A percentile compares a stretch with the other conserved stretches of the same genome.
Evolutionary conservation across 192 early-diverging fungal species (phyloP).

Genomic region (Entomortierella chlamydospora): DNA sequence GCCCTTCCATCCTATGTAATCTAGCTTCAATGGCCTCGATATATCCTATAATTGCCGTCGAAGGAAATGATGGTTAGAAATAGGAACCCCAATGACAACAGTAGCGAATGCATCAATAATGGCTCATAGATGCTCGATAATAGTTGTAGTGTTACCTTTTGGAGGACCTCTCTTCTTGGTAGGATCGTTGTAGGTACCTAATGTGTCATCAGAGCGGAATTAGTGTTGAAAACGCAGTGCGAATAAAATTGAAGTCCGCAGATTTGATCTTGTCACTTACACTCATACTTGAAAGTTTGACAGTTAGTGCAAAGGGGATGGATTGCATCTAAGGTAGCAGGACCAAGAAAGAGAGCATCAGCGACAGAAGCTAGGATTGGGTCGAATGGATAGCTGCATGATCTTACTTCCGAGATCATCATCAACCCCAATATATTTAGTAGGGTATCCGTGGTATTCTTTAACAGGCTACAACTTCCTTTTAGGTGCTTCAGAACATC

Average conservation of each 20-base stretch:
- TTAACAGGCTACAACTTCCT: too few species aligned
- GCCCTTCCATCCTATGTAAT: constrained; percentile 76
- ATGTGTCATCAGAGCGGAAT: not conserved
- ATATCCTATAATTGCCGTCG: constrained; percentile 66
- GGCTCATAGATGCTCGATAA: too few species aligned
- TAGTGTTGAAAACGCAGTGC: not conserved
- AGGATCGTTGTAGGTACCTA: constrained; percentile 60
- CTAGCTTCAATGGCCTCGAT: constrained; percentile 86
- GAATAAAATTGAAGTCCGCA: too few species aligned
- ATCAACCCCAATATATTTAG: too few species aligned
- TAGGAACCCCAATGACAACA: not conserved
- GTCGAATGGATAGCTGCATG: too few species aligned
- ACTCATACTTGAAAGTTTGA: constrained; percentile 50
- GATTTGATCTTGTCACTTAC: constrained; percentile 13
- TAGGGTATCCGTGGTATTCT: too few species aligned
- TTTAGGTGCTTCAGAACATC: too few species aligned
- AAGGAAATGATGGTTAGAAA: not conserved
- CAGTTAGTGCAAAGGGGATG: constrained; percentile 53
- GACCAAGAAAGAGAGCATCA: not conserved
- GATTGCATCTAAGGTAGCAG: constrained; percentile 32
- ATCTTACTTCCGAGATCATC: too few species aligned
- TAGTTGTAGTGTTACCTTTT: constrained; percentile 61
- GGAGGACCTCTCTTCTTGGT: constrained; percentile 62
- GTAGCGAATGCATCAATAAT: too few species aligned
- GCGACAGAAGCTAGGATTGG: not conserved